Evolutionary conservation across 2,329 filamentous ascomycete genomes (phyloP), one percentile per base, ranked within the genome.

Genomic region (Xylariaceae sp.): DNA sequence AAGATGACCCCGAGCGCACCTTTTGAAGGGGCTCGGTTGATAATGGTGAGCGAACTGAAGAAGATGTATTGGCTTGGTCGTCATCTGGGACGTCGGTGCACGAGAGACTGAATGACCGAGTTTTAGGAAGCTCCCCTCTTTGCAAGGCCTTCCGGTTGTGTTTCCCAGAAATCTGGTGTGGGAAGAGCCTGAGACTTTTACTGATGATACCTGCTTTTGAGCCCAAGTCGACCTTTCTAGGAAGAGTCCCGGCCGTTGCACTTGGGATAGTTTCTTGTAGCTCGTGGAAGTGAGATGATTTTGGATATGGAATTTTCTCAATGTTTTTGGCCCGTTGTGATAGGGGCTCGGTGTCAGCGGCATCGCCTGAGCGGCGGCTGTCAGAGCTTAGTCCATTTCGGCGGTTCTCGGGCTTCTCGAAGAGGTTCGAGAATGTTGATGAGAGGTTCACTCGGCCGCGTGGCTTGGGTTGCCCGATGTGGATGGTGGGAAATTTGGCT

Each of bases 351-450:
- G 19, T 27, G 29, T 22, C 27, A 27, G 36, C 40, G 14, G 34
- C 40, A 14, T 35, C 35, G 5, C n/a, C 32, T 19, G 40, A 22
- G 16, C 27, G 29, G 4, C 16, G 6, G 16, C 35, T 21, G 20
- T 40, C 22, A 19, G 21, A 10, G 14, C 39, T n/a, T 33, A 11
- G 17, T 33, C 37, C 39, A 17, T 21, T 21, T 10, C 19, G 44
- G n/a, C 33, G 41, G 23, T 52, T 51, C 44, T 52, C 42, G 7
- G 29, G 40, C 21, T 47, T 49, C 29, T 50, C 53, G 32, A 55
- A 52, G 4, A 55, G 29, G 2, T 50, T 40, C 6, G 44, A 43
- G 21, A 55, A 53, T 10, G 45, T 37, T 0, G 50, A 42, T 20
- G 50, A 48, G 25, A 55, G 20, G 23, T 49, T 48, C 12, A 37